Conservation (phyloP, 2,329 filamentous ascomycete genomes). For the Colletotrichum tofieldiae region DNA sequence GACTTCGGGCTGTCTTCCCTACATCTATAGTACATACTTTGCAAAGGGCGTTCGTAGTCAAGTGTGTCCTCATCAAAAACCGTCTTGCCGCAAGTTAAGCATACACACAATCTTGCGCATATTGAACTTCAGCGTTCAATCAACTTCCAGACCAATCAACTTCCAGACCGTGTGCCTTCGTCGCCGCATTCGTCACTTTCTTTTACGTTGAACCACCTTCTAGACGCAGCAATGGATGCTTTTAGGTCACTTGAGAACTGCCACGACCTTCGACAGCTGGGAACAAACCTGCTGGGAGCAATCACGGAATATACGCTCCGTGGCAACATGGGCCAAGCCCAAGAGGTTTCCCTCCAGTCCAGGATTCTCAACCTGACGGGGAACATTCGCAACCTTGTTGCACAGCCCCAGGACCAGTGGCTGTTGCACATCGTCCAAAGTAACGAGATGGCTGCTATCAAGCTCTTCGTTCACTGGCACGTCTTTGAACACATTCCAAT, state of each 20-base stretch:
- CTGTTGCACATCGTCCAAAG: not conserved
- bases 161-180: not conserved
- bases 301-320: not conserved
- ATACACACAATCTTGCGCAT: not conserved
- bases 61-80: too few relatives aligned
- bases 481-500: slow-evolving; percentile 52
- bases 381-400: not conserved
- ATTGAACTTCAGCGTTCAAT: not conserved
- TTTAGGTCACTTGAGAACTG: not conserved
- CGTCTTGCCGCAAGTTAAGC: not conserved
- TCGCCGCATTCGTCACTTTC: not conserved
- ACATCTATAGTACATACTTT: too few relatives aligned
- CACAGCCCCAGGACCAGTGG: not conserved
- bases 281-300: not conserved
- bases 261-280: not conserved
- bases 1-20: too few relatives aligned
- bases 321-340: not conserved
- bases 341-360: not conserved
- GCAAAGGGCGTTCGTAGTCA: too few relatives aligned
- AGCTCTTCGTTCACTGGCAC: slow-evolving; percentile 51
- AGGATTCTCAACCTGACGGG: not conserved
- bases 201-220: not conserved
- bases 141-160: too few relatives aligned
- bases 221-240: not conserved
- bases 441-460: slow-evolving; percentile 20